Evolutionary conservation across 2,329 filamentous ascomycete species (phyloP), one percentile per base, ranked within the genome.

Genomic region (Cercospora sesami): DNA sequence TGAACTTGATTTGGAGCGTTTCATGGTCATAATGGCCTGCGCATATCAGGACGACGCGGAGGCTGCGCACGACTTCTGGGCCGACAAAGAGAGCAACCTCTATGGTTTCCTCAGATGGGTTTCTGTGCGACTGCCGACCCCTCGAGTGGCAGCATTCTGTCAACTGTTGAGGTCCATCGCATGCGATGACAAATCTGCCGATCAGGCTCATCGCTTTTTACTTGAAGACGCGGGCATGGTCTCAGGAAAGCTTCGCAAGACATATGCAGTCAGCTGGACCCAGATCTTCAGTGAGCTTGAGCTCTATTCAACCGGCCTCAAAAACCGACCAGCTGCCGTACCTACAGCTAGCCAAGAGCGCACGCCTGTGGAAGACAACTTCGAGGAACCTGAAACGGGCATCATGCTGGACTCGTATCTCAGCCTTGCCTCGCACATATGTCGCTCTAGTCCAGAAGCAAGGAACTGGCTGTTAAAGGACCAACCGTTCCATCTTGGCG

Each of bases 341-440:
- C 90, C 92, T 77, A 82, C 87, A 57, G 76, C 76, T n/a, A 80
- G 80, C 45, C 80, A 81, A 65, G 72, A 75, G 55, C 74, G 68
- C 26, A 57, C 39, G 18, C 45, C 59, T 4, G 18, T 67, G 3
- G 75, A 73, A 26, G 66, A 66, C 26, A 69, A 74, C 16, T 67
- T 92, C 68, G 93, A 96, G 30, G 94, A 97, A 77, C 92, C 93
- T 4, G 96, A 99, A 79, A 96, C 92, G 48, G 90, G 91, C n/a
- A 91, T 97, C 80, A 97, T 99, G 92, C 85, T 99, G 30, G 93
- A 97, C 77, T 94, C 93, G 73, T 98, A 98, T 78, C 84, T 99
- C 63, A 89, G 94, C 31, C 85, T 99, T 5, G 91, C 97, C 74
- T 88, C 92, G 3, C 93, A 96, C 78, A 83, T 99, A 9, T 90